These are phyloP conservation scores for Phytopythium cucurbitacearum DNA, from an alignment of 352 stramenopile species.

Conservation along the genomic window DNA sequence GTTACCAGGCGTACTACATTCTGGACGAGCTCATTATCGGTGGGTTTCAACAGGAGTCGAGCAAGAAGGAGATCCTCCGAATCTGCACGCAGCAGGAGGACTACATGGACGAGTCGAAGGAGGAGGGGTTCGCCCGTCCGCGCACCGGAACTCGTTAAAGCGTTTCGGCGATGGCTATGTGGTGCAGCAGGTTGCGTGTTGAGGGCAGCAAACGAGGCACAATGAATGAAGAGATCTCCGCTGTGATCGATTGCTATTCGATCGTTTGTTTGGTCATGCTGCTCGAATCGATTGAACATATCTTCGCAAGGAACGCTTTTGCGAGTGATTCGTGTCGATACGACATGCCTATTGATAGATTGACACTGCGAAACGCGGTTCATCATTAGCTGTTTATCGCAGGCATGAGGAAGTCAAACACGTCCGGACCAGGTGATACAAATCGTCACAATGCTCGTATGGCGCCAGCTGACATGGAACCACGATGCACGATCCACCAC, in stretches of 20 bases:
- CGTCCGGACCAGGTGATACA: too few species aligned
- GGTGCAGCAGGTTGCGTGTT: not conserved
- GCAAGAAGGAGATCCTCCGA: conserved; percentile 90
- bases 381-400: too few species aligned
- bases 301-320: too few species aligned
- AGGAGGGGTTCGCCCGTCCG: conserved; percentile 69
- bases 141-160: conserved; percentile 60
- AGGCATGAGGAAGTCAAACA: too few species aligned
- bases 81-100: conserved; percentile 89
- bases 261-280: not conserved
- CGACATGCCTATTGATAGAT: too few species aligned
- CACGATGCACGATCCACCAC: not conserved
- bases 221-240: conserved; percentile 2
- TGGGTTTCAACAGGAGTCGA: conserved; percentile 96
- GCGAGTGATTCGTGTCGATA: too few species aligned
- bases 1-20: conserved; percentile 95
- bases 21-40: conserved; percentile 99
- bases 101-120: conserved; percentile 88
- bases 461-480: too few species aligned
- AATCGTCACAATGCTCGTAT: too few species aligned
- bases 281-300: too few species aligned
- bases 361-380: too few species aligned
- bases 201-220: not conserved
- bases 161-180: too few species aligned
- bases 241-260: not conserved